Evolutionary conservation across 1,284 basidiomycete species (phyloP).

Genomic region (Ustilago nuda): DNA sequence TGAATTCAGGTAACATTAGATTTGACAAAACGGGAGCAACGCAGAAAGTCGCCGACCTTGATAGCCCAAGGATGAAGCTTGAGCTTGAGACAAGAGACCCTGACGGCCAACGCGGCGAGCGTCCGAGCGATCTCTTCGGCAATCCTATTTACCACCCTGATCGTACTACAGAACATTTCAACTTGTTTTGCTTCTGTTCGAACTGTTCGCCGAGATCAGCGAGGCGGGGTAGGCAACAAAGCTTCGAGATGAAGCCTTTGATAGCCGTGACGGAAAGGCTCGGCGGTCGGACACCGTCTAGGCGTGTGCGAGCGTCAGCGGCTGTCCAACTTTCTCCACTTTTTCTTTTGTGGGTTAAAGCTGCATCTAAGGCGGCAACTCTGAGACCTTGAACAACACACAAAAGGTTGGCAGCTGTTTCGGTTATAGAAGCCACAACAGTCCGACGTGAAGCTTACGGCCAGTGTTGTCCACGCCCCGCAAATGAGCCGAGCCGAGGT

Average conservation of each 20-base stretch:
- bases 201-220: constrained; percentile 8
- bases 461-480: background rate
- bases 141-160: background rate
- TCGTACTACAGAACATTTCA: background rate
- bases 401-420: background rate
- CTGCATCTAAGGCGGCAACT: background rate
- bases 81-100: background rate
- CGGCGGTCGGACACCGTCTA: constrained; percentile 39
- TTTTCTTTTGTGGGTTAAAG: constrained; percentile 4
- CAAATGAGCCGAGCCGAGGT: background rate
- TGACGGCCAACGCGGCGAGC: constrained; percentile 4
- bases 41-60: background rate
- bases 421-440: background rate
- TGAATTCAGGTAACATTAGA: background rate
- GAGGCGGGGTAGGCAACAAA: background rate
- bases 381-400: background rate
- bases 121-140: background rate
- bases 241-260: background rate
- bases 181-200: background rate
- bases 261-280: constrained; percentile 16
- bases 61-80: background rate
- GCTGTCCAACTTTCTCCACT: constrained; percentile 21
- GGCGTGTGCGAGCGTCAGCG: constrained; percentile 3
- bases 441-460: background rate
- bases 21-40: background rate